phyloP scores from a whole-genome alignment of 441 rosid genomes.

The Pelargonium citronellum region DNA sequence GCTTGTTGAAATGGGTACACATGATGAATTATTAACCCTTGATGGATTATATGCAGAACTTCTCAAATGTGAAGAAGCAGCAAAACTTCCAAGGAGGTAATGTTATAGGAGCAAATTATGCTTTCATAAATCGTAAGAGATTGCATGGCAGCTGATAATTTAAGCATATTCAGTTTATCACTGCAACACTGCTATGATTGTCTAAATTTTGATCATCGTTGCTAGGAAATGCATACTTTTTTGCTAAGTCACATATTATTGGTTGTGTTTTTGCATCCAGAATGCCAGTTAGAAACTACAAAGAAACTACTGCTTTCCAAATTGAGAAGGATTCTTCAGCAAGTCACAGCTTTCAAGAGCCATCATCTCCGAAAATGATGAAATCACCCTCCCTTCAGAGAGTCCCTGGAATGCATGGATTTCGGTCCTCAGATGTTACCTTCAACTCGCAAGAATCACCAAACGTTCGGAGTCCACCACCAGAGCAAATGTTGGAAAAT shows the following conservation, averaged over 20 bases:
- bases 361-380: slow-evolving; percentile 73
- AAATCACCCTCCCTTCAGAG: slow-evolving; percentile 97
- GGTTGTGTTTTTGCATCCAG: slow-evolving; percentile 36
- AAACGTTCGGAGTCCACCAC: slow-evolving; percentile 57
- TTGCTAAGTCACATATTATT: slow-evolving; percentile 19
- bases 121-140: neutral
- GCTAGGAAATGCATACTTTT: neutral
- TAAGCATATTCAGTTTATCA: slow-evolving; percentile 1
- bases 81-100: slow-evolving; percentile 98
- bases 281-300: slow-evolving; percentile 76
- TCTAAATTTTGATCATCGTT: neutral
- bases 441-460: slow-evolving; percentile 65
- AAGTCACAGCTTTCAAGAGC: slow-evolving; percentile 75
- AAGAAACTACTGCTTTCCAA: slow-evolving; percentile 60
- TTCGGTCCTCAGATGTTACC: slow-evolving; percentile 50
- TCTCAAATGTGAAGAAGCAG: slow-evolving; percentile 94
- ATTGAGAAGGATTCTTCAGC: slow-evolving; percentile 86
- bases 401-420: slow-evolving; percentile 42
- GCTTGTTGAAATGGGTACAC: slow-evolving; percentile 99
- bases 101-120: slow-evolving; percentile 14
- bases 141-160: neutral
- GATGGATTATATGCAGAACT: slow-evolving; percentile 92
- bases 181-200: neutral
- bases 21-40: slow-evolving; percentile 71
- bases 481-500: slow-evolving; percentile 67